Conservation (phyloP, 106 monocot genomes). For the Dioscorea dumetorum region DNA sequence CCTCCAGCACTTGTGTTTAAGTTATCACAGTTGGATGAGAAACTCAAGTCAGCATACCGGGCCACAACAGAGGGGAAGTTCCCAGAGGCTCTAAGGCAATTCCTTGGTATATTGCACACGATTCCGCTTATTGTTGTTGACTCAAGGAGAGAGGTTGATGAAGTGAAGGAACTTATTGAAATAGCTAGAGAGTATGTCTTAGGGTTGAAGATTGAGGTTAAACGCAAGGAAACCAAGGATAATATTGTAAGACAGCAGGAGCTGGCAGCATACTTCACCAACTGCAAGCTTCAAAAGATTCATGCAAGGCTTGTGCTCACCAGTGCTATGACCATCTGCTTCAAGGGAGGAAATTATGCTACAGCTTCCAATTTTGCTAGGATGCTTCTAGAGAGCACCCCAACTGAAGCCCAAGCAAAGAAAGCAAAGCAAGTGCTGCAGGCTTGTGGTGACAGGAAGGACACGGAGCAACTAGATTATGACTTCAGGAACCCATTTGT, state of each 20-base stretch:
- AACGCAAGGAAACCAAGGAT: conserved; percentile 68
- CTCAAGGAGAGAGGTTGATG: conserved; percentile 82
- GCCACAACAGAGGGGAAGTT: conserved; percentile 70
- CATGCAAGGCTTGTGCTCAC: conserved; percentile 64
- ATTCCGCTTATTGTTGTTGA: conserved; percentile 88
- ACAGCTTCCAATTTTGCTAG: conserved; percentile 78
- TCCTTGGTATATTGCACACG: conserved; percentile 62
- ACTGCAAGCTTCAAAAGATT: conserved; percentile 72
- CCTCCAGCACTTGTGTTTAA: conserved; percentile 73
- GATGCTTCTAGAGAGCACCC: conserved; percentile 70
- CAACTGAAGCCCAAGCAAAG: conserved; percentile 36
- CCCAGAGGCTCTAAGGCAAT: conserved; percentile 62
- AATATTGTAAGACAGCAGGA: conserved; percentile 58
- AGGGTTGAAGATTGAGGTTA: conserved; percentile 70
- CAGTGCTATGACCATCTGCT: conserved; percentile 73
- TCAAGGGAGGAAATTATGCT: conserved; percentile 50
- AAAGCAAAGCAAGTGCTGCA: conserved; percentile 59
- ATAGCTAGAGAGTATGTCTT: conserved; percentile 69
- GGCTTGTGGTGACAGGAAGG: conserved; percentile 44
- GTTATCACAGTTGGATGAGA: conserved; percentile 79
- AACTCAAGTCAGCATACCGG: conserved; percentile 60
- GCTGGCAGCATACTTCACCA: conserved; percentile 85
- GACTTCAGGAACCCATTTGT: conserved; percentile 87
- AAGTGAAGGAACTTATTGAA: conserved; percentile 81
- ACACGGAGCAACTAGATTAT: conserved; percentile 56